Evolutionary conservation across 1,284 basidiomycete species (phyloP), one percentile per base, ranked within the genome.

Genomic region (Malassezia sp.): DNA sequence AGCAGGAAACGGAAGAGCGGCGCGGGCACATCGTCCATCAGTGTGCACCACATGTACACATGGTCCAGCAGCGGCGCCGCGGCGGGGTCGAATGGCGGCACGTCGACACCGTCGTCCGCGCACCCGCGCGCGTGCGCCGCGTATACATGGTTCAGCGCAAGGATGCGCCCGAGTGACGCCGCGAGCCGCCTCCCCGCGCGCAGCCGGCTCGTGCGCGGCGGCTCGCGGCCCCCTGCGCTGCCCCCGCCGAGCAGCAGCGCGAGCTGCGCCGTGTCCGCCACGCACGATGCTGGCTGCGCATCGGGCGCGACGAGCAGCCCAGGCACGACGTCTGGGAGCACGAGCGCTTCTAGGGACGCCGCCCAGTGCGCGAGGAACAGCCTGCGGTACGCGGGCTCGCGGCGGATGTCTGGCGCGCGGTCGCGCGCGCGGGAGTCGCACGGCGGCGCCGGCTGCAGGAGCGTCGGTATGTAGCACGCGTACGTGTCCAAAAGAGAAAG

Each of bases 401-500:
- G n/a, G n/a, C n/a, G n/a, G n/a, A n/a, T n/a, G n/a, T n/a, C n/a
- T n/a, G n/a, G n/a, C n/a, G n/a, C n/a, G n/a, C n/a, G n/a, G n/a
- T n/a, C n/a, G n/a, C n/a, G n/a, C n/a, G n/a, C n/a, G n/a, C n/a
- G n/a, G n/a, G n/a, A n/a, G n/a, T n/a, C n/a, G n/a, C n/a, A n/a
- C n/a, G n/a, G n/a, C n/a, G n/a, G n/a, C 9, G 30, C 42, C 2
- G 48, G 48, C 14, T 40, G 29, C 14, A 50, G 42, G 7, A 45
- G 32, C 9, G 40, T 35, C 4, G 48, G 48, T 12, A 20, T 8
- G 20, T 34, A 50, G 8, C 33, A 24, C 7, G 48, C 48, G 18
- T 35, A 50, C 9, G 42, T 36, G 28, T 50, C 48, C 23, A 50
- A 42, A n/a, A 50, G 23, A 5, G 36, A 26, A 15, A 45, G 45